phyloP scores from a whole-genome alignment of 2,329 filamentous ascomycete genomes.

The Coniochaeta sp. region DNA sequence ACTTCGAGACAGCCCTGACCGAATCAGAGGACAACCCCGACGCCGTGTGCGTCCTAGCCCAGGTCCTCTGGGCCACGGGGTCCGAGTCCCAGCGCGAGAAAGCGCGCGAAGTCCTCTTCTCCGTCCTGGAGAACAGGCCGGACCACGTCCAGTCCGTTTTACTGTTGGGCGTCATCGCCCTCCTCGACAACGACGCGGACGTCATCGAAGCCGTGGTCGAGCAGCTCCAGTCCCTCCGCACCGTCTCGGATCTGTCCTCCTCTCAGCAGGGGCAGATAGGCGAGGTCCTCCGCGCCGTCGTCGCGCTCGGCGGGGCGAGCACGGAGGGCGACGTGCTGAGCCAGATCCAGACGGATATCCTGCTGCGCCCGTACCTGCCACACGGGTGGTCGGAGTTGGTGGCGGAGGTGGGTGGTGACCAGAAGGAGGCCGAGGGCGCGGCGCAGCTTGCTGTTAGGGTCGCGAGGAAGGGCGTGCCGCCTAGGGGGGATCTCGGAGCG shows the following conservation, averaged over 20 bases:
- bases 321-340: slow-evolving; percentile 45
- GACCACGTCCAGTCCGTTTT: slow-evolving; percentile 74
- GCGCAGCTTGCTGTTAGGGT: slow-evolving; percentile 77
- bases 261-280: slow-evolving; percentile 64
- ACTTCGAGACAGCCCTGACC: slow-evolving; percentile 72
- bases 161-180: slow-evolving; percentile 75
- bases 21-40: slow-evolving; percentile 74
- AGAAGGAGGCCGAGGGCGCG: slow-evolving; percentile 34
- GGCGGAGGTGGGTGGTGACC: slow-evolving; percentile 33
- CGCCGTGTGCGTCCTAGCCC: slow-evolving; percentile 77
- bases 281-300: slow-evolving; percentile 68
- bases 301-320: slow-evolving; percentile 45
- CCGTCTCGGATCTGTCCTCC: slow-evolving; percentile 52
- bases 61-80: slow-evolving; percentile 89
- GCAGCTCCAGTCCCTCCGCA: slow-evolving; percentile 68
- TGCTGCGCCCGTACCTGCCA: slow-evolving; percentile 73
- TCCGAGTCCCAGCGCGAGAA: slow-evolving; percentile 65
- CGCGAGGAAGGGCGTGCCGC: slow-evolving; percentile 68
- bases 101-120: slow-evolving; percentile 74
- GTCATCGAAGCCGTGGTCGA: slow-evolving; percentile 72
- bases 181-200: slow-evolving; percentile 73
- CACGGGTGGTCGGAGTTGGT: slow-evolving; percentile 71
- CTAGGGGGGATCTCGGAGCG: slow-evolving; percentile 60
- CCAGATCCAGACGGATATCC: slow-evolving; percentile 68
- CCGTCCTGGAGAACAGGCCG: slow-evolving; percentile 65